A percentile compares a stretch with the other conserved stretches of the same genome.
Evolutionary conservation across 2,329 filamentous ascomycete species (phyloP).

Genomic region (Emericellopsis atlantica): DNA sequence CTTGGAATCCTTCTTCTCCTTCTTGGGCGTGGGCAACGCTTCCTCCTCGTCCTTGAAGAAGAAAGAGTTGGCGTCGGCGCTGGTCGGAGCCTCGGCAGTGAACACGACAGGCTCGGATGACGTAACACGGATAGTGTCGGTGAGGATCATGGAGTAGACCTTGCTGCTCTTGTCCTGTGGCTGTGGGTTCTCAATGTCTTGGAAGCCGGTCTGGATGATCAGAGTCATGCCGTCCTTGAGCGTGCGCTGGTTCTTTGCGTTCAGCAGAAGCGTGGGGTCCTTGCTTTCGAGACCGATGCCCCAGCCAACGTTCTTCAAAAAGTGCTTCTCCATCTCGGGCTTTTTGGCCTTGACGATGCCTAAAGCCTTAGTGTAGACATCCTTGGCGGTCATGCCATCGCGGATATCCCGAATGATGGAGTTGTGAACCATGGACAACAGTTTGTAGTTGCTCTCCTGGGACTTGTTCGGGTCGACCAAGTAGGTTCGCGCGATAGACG

Average conservation of each 20-base stretch:
- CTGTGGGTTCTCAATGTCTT: slow-evolving; percentile 75
- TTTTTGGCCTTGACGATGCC: slow-evolving; percentile 76
- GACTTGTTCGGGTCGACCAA: slow-evolving; percentile 94
- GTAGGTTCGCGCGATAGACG: slow-evolving; percentile 84
- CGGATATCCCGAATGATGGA: slow-evolving; percentile 82
- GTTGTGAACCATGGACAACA: slow-evolving; percentile 74
- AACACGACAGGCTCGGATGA: slow-evolving; percentile 72
- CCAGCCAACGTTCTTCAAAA: slow-evolving; percentile 82
- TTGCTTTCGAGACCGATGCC: slow-evolving; percentile 88
- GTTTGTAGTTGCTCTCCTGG: slow-evolving; percentile 88
- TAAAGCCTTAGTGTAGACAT: slow-evolving; percentile 83
- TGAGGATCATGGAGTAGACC: slow-evolving; percentile 78
- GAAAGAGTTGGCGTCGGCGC: slow-evolving; percentile 90
- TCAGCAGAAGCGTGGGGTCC: slow-evolving; percentile 73
- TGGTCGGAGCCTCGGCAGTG: slow-evolving; percentile 82
- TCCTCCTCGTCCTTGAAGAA: slow-evolving; percentile 98
- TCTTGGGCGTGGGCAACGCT: slow-evolving; percentile 74
- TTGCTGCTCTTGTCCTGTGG: slow-evolving; percentile 85
- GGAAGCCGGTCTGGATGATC: slow-evolving; percentile 78
- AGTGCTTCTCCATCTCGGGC: slow-evolving; percentile 89
- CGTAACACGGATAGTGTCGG: slow-evolving; percentile 85
- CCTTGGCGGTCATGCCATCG: slow-evolving; percentile 76
- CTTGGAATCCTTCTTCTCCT: slow-evolving; percentile 72
- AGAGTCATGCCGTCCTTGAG: slow-evolving; percentile 97
- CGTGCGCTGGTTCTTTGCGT: slow-evolving; percentile 69